phyloP scores from a whole-genome alignment of 1,284 basidiomycete species.

The Exsudoporus floridanus region DNA sequence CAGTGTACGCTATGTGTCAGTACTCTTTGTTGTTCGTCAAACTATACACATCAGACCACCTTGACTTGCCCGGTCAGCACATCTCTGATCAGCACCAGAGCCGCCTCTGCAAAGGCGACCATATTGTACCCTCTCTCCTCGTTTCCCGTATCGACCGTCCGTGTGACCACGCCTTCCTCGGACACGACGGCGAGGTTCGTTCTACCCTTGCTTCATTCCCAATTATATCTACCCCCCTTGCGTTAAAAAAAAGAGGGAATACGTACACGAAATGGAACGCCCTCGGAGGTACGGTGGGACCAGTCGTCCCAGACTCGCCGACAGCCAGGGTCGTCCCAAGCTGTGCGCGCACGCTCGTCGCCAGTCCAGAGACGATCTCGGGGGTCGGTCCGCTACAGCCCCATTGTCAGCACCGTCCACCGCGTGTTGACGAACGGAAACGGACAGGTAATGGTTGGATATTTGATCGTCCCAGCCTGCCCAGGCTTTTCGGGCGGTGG shows the following conservation, averaged over 20 bases:
- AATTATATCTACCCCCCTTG: neutral
- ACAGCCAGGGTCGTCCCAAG: neutral
- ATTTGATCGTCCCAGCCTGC: neutral
- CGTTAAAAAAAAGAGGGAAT: neutral
- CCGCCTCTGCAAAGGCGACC: conserved; percentile 16
- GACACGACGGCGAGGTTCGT: neutral
- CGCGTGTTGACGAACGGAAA: neutral
- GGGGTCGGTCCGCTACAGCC: neutral
- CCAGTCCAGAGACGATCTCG: neutral
- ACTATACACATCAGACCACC: neutral
- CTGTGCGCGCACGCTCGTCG: neutral
- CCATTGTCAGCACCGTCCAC: neutral
- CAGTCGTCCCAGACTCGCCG: neutral
- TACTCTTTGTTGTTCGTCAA: no score
- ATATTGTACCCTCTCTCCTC: conserved; percentile 8
- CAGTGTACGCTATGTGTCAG: neutral
- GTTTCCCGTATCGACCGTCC: conserved; percentile 11
- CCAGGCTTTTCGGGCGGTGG: neutral
- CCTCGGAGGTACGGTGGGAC: neutral
- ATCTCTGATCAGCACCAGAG: conserved; percentile 19
- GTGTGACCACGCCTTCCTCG: neutral
- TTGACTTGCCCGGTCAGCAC: conserved; percentile 13
- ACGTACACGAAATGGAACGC: neutral
- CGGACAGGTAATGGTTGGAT: neutral
- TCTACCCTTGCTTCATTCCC: neutral